Evolutionary conservation across 306 rosid genomes (phyloP).

Genomic region (Vigna hirtella): DNA sequence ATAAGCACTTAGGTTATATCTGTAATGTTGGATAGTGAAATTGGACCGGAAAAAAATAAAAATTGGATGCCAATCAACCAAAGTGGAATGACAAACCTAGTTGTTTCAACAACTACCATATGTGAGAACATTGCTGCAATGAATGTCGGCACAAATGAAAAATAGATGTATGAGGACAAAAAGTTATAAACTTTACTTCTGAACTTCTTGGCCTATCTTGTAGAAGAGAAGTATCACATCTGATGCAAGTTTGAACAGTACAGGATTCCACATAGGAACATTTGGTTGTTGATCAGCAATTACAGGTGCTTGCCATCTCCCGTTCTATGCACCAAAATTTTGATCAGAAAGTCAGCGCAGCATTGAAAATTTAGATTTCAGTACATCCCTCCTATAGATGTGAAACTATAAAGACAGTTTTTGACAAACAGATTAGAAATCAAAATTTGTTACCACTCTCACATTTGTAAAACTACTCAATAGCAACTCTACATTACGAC

Average conservation of each 20-base stretch:
- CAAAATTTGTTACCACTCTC: neutral
- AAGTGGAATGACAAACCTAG: slow-evolving; percentile 6
- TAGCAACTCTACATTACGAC: neutral
- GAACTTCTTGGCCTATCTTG: slow-evolving; percentile 85
- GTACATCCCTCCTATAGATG: slow-evolving; percentile 1
- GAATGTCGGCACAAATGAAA: slow-evolving; percentile 1
- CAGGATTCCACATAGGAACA: slow-evolving; percentile 97
- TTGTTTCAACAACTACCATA: neutral
- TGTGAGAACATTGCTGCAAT: slow-evolving; percentile 14
- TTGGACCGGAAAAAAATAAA: neutral
- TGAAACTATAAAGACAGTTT: slow-evolving; percentile 27
- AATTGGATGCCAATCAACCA: neutral
- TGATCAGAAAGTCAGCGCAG: slow-evolving; percentile 35
- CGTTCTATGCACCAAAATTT: slow-evolving; percentile 62
- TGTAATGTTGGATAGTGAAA: slow-evolving; percentile 12
- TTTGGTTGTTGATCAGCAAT: slow-evolving; percentile 76
- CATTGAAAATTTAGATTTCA: slow-evolving; percentile 33
- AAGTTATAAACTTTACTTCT: slow-evolving; percentile 61
- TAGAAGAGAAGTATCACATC: slow-evolving; percentile 85
- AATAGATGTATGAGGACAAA: slow-evolving; percentile 29
- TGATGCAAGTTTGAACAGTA: slow-evolving; percentile 85
- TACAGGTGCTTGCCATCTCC: slow-evolving; percentile 72
- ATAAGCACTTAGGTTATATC: neutral
- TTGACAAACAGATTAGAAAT: slow-evolving; percentile 15
- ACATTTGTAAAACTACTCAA: slow-evolving; percentile 19